A percentile compares a stretch with the other conserved stretches of the same genome.
These are phyloP conservation scores for Phytophthora nicotianae DNA, from an alignment of 352 stramenopile genomes.

Conservation along the genomic window DNA sequence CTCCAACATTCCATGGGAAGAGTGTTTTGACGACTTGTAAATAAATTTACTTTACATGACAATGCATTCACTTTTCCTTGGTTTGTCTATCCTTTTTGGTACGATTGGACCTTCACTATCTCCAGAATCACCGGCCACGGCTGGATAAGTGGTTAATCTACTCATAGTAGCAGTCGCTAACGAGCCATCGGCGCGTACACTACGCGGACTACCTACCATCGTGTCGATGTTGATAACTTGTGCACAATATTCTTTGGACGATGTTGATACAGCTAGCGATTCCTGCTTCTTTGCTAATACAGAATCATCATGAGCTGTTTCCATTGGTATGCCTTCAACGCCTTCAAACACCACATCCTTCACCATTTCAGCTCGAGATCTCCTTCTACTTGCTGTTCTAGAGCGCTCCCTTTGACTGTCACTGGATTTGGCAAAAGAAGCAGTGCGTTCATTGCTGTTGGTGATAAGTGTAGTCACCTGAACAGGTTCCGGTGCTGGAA, in stretches of 20 bases:
- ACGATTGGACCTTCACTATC: slow-evolving; percentile 7
- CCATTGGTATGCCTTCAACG: neutral
- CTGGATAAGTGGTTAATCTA: slow-evolving; percentile 22
- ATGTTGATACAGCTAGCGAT: neutral
- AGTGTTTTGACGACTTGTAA: slow-evolving; percentile 14
- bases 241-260: slow-evolving; percentile 4
- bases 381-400: slow-evolving; percentile 13
- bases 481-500: neutral
- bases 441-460: neutral
- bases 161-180: slow-evolving; percentile 30
- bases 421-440: neutral
- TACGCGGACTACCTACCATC: slow-evolving; percentile 22
- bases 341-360: slow-evolving; percentile 3
- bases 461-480: neutral
- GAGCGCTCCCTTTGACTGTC: slow-evolving; percentile 21
- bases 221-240: slow-evolving; percentile 11
- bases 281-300: slow-evolving; percentile 9
- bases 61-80: slow-evolving; percentile 30
- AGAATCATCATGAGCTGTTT: neutral
- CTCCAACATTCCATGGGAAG: slow-evolving; percentile 23
- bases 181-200: slow-evolving; percentile 16
- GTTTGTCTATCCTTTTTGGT: slow-evolving; percentile 30
- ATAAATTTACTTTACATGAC: slow-evolving; percentile 26
- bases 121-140: neutral
- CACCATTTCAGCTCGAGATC: slow-evolving; percentile 20